phyloP scores from a whole-genome alignment of 768 basidiomycete species.

The Russula ochroleuca region DNA sequence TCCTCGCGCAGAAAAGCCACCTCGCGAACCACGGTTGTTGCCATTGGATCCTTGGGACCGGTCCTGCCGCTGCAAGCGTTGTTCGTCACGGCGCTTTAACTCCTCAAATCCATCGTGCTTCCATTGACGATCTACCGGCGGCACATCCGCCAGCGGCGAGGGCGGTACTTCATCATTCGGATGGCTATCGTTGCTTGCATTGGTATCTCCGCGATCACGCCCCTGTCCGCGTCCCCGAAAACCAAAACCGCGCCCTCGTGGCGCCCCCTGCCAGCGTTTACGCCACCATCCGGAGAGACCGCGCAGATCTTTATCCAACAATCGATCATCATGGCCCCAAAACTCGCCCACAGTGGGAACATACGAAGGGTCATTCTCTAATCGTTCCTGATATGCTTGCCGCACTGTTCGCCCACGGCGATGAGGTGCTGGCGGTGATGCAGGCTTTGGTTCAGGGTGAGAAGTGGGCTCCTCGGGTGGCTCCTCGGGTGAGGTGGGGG shows the following conservation, averaged over 20 bases:
- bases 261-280: slow-evolving; percentile 68
- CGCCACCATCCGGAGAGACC: slow-evolving; percentile 88
- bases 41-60: slow-evolving; percentile 46
- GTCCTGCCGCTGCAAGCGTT: slow-evolving; percentile 39
- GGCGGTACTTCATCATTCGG: slow-evolving; percentile 29
- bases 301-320: slow-evolving; percentile 76
- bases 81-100: slow-evolving; percentile 72
- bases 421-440: slow-evolving; percentile 34
- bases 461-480: slow-evolving; percentile 30
- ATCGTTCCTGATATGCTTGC: slow-evolving; percentile 78
- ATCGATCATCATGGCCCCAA: slow-evolving; percentile 92
- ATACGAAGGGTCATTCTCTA: slow-evolving; percentile 82
- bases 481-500: slow-evolving; percentile 33
- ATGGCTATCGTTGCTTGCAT: slow-evolving; percentile 24
- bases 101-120: slow-evolving; percentile 87
- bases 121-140: slow-evolving; percentile 70
- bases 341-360: slow-evolving; percentile 89
- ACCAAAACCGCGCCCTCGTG: slow-evolving; percentile 52
- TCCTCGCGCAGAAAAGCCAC: slow-evolving; percentile 38
- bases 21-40: slow-evolving; percentile 45
- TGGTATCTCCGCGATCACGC: slow-evolving; percentile 14
- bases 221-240: slow-evolving; percentile 52
- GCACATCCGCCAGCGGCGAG: slow-evolving; percentile 36
- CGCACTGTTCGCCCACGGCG: slow-evolving; percentile 60
- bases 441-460: slow-evolving; percentile 37